These are phyloP conservation scores for Auricularia heimuer DNA, from an alignment of 768 basidiomycete genomes.

Conservation along the genomic window DNA sequence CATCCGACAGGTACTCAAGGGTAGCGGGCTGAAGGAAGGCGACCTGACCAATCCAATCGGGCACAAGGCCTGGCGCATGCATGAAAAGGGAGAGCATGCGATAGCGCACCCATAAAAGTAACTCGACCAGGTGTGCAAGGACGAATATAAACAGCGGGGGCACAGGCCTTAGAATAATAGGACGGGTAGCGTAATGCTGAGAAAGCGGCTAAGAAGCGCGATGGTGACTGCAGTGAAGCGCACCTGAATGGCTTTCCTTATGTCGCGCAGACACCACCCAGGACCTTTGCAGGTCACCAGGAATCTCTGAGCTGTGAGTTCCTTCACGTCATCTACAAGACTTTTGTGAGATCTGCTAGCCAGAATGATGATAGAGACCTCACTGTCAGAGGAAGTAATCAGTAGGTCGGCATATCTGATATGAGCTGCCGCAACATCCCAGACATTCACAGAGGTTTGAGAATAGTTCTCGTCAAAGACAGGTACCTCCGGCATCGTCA, in stretches of 20 bases:
- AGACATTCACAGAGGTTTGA: constrained; percentile 24
- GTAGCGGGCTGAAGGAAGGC: constrained; percentile 26
- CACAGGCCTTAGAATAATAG: constrained; percentile 19
- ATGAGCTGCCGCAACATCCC: constrained; percentile 29
- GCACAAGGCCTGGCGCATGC: constrained; percentile 12
- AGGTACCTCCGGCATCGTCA: constrained; percentile 23
- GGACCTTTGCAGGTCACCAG: constrained; percentile 25
- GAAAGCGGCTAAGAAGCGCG: neutral
- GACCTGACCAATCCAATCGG: constrained; percentile 22
- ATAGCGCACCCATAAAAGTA: constrained; percentile 23
- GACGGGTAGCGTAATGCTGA: constrained; percentile 22
- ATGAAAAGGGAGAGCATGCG: constrained; percentile 13
- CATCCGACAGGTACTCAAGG: constrained; percentile 21
- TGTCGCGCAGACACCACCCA: constrained; percentile 22
- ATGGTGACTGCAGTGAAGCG: neutral
- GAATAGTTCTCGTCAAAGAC: constrained; percentile 23
- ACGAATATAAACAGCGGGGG: constrained; percentile 22
- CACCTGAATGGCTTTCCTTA: constrained; percentile 25
- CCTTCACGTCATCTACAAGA: constrained; percentile 12
- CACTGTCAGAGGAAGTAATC: neutral
- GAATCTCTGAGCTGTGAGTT: constrained; percentile 25
- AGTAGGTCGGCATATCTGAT: constrained; percentile 24
- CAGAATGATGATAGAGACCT: neutral
- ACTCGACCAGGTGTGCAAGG: constrained; percentile 24
- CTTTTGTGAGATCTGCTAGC: neutral